phyloP scores from a whole-genome alignment of 2,329 filamentous ascomycete genomes.

The Paradendryphiella salina region DNA sequence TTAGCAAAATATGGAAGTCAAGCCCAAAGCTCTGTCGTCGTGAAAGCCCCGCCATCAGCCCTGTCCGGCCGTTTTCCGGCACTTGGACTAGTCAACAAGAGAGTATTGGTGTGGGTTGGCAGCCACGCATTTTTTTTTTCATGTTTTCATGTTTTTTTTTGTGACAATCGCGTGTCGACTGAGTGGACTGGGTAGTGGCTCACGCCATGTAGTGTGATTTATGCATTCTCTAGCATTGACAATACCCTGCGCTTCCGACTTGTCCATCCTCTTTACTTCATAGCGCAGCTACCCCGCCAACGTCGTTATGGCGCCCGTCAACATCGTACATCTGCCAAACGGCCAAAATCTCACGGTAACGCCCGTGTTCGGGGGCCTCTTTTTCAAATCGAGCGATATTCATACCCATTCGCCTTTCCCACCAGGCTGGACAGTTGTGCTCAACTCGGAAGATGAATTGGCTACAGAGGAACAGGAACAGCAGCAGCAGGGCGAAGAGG shows the following conservation, averaged over 20 bases:
- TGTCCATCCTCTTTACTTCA: conserved; percentile 3
- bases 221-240: conserved; percentile 2
- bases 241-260: conserved; percentile 2
- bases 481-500: conserved; percentile 37
- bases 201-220: conserved; percentile 27
- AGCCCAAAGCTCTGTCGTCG: neutral
- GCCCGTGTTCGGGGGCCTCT: conserved; percentile 87
- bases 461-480: conserved; percentile 34
- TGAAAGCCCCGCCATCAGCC: conserved; percentile 14
- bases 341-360: conserved; percentile 80
- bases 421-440: conserved; percentile 84
- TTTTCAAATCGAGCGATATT: conserved; percentile 82
- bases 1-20: no score
- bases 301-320: conserved; percentile 47
- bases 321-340: conserved; percentile 75
- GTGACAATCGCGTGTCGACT: no score
- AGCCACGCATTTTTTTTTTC: conserved; percentile 23
- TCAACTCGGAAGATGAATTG: conserved; percentile 66
- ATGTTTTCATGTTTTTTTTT: no score
- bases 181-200: conserved; percentile 1
- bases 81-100: conserved; percentile 5
- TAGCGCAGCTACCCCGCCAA: conserved; percentile 32
- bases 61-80: conserved; percentile 21
- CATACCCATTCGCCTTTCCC: conserved; percentile 70
- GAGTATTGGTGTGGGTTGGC: conserved; percentile 5